A percentile compares a stretch with the other conserved stretches of the same genome.
Evolutionary conservation across 2,329 filamentous ascomycete genomes (phyloP).

Genomic region (Clonostachys rhizophaga): DNA sequence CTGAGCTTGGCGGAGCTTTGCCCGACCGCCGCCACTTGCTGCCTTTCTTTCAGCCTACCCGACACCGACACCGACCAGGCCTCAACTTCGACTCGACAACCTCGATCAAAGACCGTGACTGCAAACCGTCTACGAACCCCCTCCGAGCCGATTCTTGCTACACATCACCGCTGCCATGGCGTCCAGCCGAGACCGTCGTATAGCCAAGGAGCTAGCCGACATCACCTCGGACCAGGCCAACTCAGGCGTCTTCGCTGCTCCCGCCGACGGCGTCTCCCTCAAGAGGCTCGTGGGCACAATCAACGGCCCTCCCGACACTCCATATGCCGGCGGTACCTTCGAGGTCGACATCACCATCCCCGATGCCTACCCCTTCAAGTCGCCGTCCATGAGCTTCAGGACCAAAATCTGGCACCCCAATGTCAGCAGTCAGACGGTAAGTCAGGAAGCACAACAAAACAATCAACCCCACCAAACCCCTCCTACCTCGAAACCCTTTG

Average conservation of each 20-base stretch:
- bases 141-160: not conserved
- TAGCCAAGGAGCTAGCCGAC: slow-evolving; percentile 73
- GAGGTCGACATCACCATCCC: slow-evolving; percentile 84
- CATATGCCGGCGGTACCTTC: slow-evolving; percentile 84
- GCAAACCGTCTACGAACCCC: too few relatives aligned
- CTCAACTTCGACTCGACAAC: too few relatives aligned
- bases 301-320: slow-evolving; percentile 82
- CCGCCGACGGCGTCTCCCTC: slow-evolving; percentile 60
- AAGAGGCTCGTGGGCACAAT: slow-evolving; percentile 82
- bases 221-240: slow-evolving; percentile 66
- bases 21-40: too few relatives aligned
- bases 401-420: slow-evolving; percentile 98
- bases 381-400: slow-evolving; percentile 84
- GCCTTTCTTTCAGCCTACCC: too few relatives aligned
- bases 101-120: too few relatives aligned
- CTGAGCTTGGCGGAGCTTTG: too few relatives aligned
- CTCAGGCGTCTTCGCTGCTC: slow-evolving; percentile 70
- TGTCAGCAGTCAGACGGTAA: slow-evolving; percentile 86
- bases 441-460: slow-evolving; percentile 18
- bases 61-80: too few relatives aligned
- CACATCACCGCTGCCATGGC: slow-evolving; percentile 30
- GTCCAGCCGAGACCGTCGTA: slow-evolving; percentile 50
- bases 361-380: slow-evolving; percentile 86
- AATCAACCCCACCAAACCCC: not conserved
- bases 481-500: not conserved